phyloP scores from a whole-genome alignment of 306 rosid species.

The Alnus rubra region DNA sequence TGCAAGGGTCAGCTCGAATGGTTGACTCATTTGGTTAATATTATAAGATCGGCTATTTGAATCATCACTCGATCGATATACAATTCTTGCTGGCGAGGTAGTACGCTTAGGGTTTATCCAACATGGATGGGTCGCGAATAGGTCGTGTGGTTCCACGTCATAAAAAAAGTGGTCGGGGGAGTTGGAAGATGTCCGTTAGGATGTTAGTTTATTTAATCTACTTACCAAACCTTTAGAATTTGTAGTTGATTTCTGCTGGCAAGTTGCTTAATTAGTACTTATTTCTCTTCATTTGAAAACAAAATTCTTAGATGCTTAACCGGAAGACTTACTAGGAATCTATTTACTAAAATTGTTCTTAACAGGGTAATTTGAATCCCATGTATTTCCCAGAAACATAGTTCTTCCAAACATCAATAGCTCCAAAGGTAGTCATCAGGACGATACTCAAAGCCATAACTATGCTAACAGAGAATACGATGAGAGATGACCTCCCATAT shows the following conservation, averaged over 20 bases:
- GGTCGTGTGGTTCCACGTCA: too few relatives aligned
- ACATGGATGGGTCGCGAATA: too few relatives aligned
- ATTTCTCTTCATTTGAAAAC: not conserved
- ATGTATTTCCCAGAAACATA: conserved; percentile 60
- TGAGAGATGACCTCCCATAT: conserved; percentile 79
- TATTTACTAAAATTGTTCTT: conserved; percentile 16
- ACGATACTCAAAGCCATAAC: conserved; percentile 78
- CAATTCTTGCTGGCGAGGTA: too few relatives aligned
- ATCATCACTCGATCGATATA: too few relatives aligned
- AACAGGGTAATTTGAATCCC: conserved; percentile 88
- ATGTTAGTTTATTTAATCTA: not conserved
- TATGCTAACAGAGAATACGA: conserved; percentile 67
- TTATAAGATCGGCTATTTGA: too few relatives aligned
- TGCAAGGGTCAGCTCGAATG: too few relatives aligned
- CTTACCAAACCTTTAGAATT: too few relatives aligned
- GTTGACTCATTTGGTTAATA: too few relatives aligned
- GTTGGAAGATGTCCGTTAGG: conserved; percentile 10
- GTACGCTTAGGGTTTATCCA: too few relatives aligned
- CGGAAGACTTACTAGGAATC: not conserved
- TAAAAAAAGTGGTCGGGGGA: too few relatives aligned
- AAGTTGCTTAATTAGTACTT: not conserved
- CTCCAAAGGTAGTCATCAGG: conserved; percentile 81
- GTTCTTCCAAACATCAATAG: conserved; percentile 56
- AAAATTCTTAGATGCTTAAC: not conserved
- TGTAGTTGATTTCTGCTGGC: not conserved